A percentile compares a stretch with the other conserved stretches of the same genome.
Evolutionary conservation across 768 basidiomycete species (phyloP).

Genomic region (button mushroom (Agaricus bisporus)): DNA sequence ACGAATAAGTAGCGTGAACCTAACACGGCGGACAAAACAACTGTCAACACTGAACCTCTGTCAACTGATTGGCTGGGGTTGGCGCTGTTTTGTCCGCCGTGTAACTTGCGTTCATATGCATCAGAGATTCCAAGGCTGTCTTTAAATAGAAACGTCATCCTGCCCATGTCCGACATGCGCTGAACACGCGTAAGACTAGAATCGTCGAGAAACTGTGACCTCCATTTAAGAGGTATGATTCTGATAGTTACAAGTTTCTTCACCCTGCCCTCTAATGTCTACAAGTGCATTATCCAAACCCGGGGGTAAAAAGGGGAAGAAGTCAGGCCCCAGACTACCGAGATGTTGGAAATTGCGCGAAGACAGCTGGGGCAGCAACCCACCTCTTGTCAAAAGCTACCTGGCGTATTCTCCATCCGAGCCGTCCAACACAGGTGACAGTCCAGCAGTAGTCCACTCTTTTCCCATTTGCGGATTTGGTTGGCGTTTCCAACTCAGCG

Average conservation of each 20-base stretch:
- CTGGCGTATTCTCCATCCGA: background rate
- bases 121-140: no score
- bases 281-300: background rate
- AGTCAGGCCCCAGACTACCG: no score
- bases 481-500: slow-evolving; percentile 1
- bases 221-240: background rate
- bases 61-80: no score
- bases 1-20: no score
- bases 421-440: background rate
- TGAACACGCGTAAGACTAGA: background rate
- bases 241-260: background rate
- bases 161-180: no score
- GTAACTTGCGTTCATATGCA: no score
- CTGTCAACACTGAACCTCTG: no score
- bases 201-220: background rate
- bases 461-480: slow-evolving; percentile 4
- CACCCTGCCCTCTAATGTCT: background rate
- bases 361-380: background rate
- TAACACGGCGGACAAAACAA: no score
- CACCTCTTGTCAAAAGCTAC: slow-evolving; percentile 4
- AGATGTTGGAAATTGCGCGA: background rate
- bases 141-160: no score
- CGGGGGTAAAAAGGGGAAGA: no score
- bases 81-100: no score
- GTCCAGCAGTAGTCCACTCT: background rate